Evolutionary conservation across 192 early-diverging fungal species (phyloP), one percentile per base, ranked within the genome.

Genomic region (Oehlia diaphana): DNA sequence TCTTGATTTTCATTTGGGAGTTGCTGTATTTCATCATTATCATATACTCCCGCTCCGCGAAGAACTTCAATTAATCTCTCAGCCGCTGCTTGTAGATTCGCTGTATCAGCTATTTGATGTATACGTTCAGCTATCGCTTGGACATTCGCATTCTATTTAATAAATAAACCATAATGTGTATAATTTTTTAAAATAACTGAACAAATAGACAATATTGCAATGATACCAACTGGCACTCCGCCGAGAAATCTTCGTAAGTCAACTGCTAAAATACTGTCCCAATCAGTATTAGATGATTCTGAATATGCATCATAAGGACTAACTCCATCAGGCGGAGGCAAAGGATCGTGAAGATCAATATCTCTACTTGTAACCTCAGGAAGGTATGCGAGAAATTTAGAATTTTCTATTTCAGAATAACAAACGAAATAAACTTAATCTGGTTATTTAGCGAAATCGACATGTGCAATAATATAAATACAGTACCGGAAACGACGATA

Each of bases 281-380:
- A 42, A 70, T 44, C 68, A 39, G 19, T 8, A 21, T 6, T 58
- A 70, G 65, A 16, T 2, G 65, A 35, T 35, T 28, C 12, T 6
- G 65, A 33, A 44, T 50, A 44, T 73, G 31, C 6, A n/a, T 73
- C 42, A 8, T 74, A 74, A 39, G 49, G 73, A 35, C 35, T 74
- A 62, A 35, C 42, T 9, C 73, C 73, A 58, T 74, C 87, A 0
- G 74, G 23, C 50, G 93, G 93, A 13, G 93, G 93, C 21, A 94
- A 44, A 4, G 93, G 93, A 73, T 94, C 92, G 72, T 92, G 85
- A 72, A 88, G 85, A 74, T 92, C 85, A 76, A 88, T 86, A 3
- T 85, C 84, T 28, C 83, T 74, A 2, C 73, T 80, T 28, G 85
- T 83, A 33, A 89, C 81, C 14, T 85, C 81, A 2, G 92, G 91